phyloP scores from a whole-genome alignment of 2,329 filamentous ascomycete genomes.

The Claviceps quebecensis region DNA sequence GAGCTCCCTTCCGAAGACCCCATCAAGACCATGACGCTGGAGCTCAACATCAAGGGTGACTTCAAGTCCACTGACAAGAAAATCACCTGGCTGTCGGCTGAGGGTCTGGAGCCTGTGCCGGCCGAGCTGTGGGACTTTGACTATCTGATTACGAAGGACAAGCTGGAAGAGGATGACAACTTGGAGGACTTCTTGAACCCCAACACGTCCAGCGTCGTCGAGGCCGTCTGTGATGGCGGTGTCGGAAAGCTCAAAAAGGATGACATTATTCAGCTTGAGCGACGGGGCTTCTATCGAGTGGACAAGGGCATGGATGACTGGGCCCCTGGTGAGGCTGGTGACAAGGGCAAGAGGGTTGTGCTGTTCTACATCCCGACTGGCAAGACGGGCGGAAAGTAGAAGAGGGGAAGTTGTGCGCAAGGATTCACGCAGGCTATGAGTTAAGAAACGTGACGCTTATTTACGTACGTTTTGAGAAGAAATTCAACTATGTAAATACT shows the following conservation, averaged over 20 bases:
- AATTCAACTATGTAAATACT: too few relatives aligned
- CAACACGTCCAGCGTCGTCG: constrained; percentile 58
- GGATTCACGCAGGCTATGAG: not conserved
- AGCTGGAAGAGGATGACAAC: constrained; percentile 75
- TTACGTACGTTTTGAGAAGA: too few relatives aligned
- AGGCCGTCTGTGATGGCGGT: constrained; percentile 69
- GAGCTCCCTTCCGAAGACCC: constrained; percentile 43
- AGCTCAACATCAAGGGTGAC: constrained; percentile 84
- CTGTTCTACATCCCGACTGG: constrained; percentile 46
- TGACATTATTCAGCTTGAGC: constrained; percentile 90
- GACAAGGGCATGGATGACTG: constrained; percentile 48
- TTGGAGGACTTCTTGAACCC: constrained; percentile 73
- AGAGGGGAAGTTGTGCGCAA: not conserved
- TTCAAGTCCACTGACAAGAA: constrained; percentile 96
- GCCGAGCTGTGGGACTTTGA: constrained; percentile 90
- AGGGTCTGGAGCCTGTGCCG: constrained; percentile 61
- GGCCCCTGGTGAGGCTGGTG: constrained; percentile 34
- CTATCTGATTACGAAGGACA: constrained; percentile 90
- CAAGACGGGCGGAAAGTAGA: constrained; percentile 12
- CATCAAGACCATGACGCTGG: constrained; percentile 59
- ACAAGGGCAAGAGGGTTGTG: constrained; percentile 34
- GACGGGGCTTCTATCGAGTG: constrained; percentile 81
- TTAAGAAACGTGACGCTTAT: too few relatives aligned
- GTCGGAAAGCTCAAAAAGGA: constrained; percentile 65
- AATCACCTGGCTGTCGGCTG: constrained; percentile 77